Conservation (phyloP, 345 rosid species). For the Diplotaxis tenuifolia region DNA sequence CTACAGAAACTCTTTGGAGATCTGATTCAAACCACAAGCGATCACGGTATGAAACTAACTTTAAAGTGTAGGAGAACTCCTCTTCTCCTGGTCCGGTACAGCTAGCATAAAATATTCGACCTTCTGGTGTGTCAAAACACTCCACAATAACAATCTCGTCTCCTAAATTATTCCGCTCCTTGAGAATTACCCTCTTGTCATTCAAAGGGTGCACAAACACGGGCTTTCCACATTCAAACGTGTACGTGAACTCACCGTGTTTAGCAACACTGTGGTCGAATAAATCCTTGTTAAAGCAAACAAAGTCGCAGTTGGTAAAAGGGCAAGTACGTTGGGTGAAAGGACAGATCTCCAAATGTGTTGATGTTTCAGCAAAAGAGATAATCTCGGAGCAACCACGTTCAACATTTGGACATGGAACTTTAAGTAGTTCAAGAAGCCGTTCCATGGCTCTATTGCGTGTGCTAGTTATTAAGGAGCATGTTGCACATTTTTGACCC, state of each 20-base stretch:
- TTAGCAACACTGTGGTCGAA: background rate
- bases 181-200: background rate
- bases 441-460: background rate
- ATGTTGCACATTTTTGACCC: background rate
- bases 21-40: background rate
- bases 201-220: background rate
- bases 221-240: background rate
- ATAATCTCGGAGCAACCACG: background rate
- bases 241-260: background rate
- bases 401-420: background rate
- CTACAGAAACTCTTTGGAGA: background rate
- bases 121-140: background rate
- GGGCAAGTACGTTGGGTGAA: background rate
- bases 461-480: background rate
- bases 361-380: background rate
- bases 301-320: background rate
- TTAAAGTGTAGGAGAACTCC: background rate
- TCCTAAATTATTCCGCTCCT: background rate
- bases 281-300: background rate
- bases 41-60: background rate
- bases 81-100: background rate
- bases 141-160: background rate
- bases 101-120: background rate
- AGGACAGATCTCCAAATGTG: background rate
- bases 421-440: background rate